Evolutionary conservation across 2,329 filamentous ascomycete genomes (phyloP).

Genomic region (Alternaria burnsii): DNA sequence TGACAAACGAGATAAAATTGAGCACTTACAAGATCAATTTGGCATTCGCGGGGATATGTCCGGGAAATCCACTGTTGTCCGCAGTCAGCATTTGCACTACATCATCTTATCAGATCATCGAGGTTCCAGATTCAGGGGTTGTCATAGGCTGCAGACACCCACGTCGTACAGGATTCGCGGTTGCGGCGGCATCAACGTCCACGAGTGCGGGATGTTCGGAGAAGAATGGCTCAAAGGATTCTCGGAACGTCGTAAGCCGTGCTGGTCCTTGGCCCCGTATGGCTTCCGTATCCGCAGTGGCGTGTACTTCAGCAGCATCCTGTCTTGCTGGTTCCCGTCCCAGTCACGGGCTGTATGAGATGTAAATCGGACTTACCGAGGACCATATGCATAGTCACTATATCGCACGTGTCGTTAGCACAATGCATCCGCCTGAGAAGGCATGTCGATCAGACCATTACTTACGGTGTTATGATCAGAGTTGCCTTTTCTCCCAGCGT

Average conservation of each 20-base stretch:
- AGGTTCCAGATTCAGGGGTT: neutral
- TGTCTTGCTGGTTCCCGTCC: slow-evolving; percentile 5
- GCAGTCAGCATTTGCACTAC: slow-evolving; percentile 30
- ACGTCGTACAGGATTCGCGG: slow-evolving; percentile 5
- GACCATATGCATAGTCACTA: slow-evolving; percentile 51
- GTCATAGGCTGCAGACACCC: slow-evolving; percentile 7
- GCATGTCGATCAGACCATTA: slow-evolving; percentile 15
- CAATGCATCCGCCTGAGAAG: neutral
- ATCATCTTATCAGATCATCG: slow-evolving; percentile 20
- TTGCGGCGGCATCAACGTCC: slow-evolving; percentile 4
- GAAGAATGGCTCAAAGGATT: neutral
- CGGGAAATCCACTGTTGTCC: slow-evolving; percentile 73
- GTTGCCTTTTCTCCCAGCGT: slow-evolving; percentile 88
- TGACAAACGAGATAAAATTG: slow-evolving; percentile 10
- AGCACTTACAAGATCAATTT: slow-evolving; percentile 81
- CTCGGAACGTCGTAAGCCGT: neutral
- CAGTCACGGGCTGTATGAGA: slow-evolving; percentile 9
- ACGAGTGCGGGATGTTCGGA: neutral
- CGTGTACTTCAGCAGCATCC: neutral
- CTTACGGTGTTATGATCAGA: slow-evolving; percentile 80
- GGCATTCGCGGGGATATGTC: slow-evolving; percentile 77
- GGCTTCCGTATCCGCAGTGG: neutral
- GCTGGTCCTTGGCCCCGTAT: neutral
- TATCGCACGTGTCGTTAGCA: slow-evolving; percentile 26
- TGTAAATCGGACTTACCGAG: slow-evolving; percentile 40